Percentiles rank a stretch among this genome's conserved stretches.
phyloP scores from a whole-genome alignment of 495 filamentous ascomycete genomes.

The Tuber calosporum region DNA sequence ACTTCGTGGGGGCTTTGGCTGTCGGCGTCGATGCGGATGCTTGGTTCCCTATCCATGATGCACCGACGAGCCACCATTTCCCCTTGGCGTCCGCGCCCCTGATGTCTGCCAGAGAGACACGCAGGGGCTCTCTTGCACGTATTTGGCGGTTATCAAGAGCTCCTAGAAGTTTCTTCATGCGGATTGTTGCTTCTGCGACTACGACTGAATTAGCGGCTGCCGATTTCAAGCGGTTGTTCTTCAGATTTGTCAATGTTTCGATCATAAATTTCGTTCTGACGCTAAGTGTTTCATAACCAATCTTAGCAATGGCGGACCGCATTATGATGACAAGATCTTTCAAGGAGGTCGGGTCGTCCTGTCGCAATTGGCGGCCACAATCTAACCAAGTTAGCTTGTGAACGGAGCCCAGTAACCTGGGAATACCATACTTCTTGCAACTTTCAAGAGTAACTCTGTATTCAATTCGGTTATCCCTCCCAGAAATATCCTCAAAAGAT shows the following conservation, averaged over 20 bases:
- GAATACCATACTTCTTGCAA: slow-evolving; percentile 57
- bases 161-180: slow-evolving; percentile 76
- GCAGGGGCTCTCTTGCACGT: slow-evolving; percentile 71
- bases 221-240: slow-evolving; percentile 84
- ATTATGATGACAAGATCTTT: slow-evolving; percentile 83
- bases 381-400: slow-evolving; percentile 41
- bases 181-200: slow-evolving; percentile 65
- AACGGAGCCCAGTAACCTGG: background rate
- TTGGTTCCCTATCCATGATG: slow-evolving; percentile 63
- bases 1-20: slow-evolving; percentile 25
- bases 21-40: background rate
- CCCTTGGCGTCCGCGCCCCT: slow-evolving; percentile 73
- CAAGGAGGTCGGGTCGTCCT: slow-evolving; percentile 82
- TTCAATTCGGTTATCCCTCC: slow-evolving; percentile 73
- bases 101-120: slow-evolving; percentile 73
- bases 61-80: slow-evolving; percentile 97
- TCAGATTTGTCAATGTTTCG: slow-evolving; percentile 85
- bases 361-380: slow-evolving; percentile 72
- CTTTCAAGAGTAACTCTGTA: slow-evolving; percentile 78
- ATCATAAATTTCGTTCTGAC: slow-evolving; percentile 97
- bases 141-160: slow-evolving; percentile 61
- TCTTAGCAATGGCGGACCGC: slow-evolving; percentile 59
- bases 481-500: slow-evolving; percentile 75
- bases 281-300: slow-evolving; percentile 58
- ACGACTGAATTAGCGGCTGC: slow-evolving; percentile 56